Evolutionary conservation across 495 filamentous ascomycete species (phyloP).

Genomic region (Penicillium flavigenum): DNA sequence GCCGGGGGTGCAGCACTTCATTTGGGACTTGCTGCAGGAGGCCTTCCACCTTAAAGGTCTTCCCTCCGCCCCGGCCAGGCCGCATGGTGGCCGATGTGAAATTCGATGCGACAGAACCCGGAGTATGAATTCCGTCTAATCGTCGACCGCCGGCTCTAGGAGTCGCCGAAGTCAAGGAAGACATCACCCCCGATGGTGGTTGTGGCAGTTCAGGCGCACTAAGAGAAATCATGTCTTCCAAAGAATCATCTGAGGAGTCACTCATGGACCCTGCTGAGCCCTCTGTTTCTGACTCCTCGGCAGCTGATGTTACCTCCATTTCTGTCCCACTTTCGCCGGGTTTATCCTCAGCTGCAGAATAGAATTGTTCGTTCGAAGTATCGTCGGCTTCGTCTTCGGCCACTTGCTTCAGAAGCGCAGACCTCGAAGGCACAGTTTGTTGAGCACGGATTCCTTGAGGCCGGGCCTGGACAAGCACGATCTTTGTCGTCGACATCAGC

Average conservation of each 20-base stretch:
- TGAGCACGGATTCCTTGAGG: conserved; percentile 36
- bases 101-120: conserved; percentile 80
- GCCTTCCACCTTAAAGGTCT: conserved; percentile 75
- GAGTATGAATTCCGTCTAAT: conserved; percentile 67
- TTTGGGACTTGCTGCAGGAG: conserved; percentile 69
- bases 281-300: conserved; percentile 55
- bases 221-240: conserved; percentile 82
- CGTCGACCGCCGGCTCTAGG: conserved; percentile 64
- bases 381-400: conserved; percentile 72
- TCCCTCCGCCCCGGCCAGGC: conserved; percentile 56
- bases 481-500: conserved; percentile 65
- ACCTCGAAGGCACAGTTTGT: conserved; percentile 29
- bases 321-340: conserved; percentile 57
- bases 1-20: conserved; percentile 80
- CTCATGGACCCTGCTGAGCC: conserved; percentile 52
- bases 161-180: conserved; percentile 68
- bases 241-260: conserved; percentile 72
- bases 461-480: conserved; percentile 67
- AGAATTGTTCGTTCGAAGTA: conserved; percentile 84
- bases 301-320: conserved; percentile 51
- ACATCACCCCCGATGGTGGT: conserved; percentile 64
- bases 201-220: conserved; percentile 73
- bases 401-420: conserved; percentile 54
- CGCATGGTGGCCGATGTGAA: conserved; percentile 77
- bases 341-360: conserved; percentile 78